Percentiles rank a stretch among this genome's conserved stretches.
Evolutionary conservation across 192 early-diverging fungal genomes (phyloP).

Genomic region (Linnemannia elongata): DNA sequence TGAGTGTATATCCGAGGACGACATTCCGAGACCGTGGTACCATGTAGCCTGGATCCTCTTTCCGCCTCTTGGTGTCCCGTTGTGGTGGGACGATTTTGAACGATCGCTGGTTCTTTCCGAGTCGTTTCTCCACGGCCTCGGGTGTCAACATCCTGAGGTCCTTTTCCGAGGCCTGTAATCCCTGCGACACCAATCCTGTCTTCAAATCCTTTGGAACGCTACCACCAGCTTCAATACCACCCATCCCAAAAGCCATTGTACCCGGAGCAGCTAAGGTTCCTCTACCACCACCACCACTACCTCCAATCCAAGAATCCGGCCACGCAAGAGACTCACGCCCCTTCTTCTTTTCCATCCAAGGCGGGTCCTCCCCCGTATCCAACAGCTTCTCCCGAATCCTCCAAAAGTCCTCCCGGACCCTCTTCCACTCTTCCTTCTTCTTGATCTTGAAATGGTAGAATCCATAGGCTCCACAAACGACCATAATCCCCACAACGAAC

Average conservation of each 20-base stretch:
- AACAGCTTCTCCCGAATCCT: background rate
- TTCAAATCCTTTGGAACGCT: background rate
- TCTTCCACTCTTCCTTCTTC: background rate
- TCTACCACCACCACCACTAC: background rate
- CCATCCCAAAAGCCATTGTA: background rate
- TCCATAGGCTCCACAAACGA: background rate
- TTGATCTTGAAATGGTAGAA: background rate
- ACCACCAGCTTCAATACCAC: background rate
- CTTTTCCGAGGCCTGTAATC: background rate
- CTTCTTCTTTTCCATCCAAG: background rate
- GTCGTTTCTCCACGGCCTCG: conserved; percentile 32
- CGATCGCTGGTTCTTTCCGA: conserved; percentile 34
- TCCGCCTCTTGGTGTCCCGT: background rate
- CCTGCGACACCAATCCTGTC: background rate
- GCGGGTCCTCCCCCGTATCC: background rate
- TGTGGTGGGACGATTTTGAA: conserved; percentile 3
- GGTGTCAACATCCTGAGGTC: conserved; percentile 34
- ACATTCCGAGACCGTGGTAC: background rate
- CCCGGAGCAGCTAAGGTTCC: background rate
- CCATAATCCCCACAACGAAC: background rate
- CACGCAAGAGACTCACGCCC: background rate
- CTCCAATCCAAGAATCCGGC: background rate
- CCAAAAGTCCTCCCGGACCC: background rate
- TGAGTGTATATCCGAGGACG: conserved; percentile 46
- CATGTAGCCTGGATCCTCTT: background rate